Evolutionary conservation across 768 basidiomycete species (phyloP).

Genomic region (Naganishia kalamii): DNA sequence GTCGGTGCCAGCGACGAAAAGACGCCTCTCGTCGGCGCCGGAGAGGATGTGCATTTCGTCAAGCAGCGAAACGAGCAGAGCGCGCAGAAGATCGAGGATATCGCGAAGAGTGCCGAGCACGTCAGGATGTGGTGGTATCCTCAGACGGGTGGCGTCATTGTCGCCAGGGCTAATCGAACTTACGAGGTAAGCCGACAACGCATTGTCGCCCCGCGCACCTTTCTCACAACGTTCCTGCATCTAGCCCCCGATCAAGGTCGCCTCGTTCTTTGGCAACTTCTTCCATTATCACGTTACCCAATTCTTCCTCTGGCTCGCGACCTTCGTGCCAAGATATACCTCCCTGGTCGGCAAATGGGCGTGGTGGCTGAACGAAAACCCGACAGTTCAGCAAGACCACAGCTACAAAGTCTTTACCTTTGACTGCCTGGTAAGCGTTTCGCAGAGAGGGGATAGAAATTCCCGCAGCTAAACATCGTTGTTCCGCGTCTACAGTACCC

Average conservation of each 20-base stretch:
- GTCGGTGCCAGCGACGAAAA: neutral
- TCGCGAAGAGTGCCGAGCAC: slow-evolving; percentile 63
- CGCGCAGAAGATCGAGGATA: slow-evolving; percentile 34
- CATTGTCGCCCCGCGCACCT: neutral
- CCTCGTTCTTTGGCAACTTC: slow-evolving; percentile 46
- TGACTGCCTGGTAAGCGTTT: slow-evolving; percentile 69
- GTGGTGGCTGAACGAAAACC: slow-evolving; percentile 58
- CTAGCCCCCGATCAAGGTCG: slow-evolving; percentile 30
- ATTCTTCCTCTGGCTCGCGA: slow-evolving; percentile 69
- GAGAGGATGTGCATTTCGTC: neutral
- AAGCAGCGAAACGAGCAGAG: neutral
- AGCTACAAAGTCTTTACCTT: slow-evolving; percentile 83
- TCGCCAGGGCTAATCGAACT: slow-evolving; percentile 69
- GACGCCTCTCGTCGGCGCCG: neutral
- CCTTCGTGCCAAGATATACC: slow-evolving; percentile 61
- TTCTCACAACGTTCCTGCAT: too few species aligned
- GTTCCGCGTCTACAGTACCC: slow-evolving; percentile 56
- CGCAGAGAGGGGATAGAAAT: neutral
- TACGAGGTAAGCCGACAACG: slow-evolving; percentile 56
- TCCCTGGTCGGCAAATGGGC: slow-evolving; percentile 52
- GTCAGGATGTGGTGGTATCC: slow-evolving; percentile 97
- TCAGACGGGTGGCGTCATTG: slow-evolving; percentile 62
- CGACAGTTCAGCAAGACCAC: slow-evolving; percentile 63
- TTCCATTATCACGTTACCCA: slow-evolving; percentile 77
- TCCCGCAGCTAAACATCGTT: neutral